Evolutionary conservation across 192 early-diverging fungal genomes (phyloP).

Genomic region (Backusella tarrabulga): DNA sequence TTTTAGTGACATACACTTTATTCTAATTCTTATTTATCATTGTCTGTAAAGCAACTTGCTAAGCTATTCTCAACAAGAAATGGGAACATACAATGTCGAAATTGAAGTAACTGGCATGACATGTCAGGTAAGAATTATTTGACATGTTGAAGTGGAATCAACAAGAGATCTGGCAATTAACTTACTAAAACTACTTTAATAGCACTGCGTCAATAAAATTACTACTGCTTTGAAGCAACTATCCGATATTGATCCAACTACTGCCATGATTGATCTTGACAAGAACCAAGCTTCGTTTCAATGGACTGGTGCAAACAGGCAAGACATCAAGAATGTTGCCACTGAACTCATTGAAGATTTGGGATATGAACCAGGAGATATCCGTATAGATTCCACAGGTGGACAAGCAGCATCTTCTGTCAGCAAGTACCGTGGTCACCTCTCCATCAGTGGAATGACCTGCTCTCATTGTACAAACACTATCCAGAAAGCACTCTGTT

Average conservation of each 20-base stretch:
- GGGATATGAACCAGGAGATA: conserved; percentile 62
- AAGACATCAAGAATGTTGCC: neutral
- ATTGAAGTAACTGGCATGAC: conserved; percentile 10
- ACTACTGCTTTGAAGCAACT: conserved; percentile 1
- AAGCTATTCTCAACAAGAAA: neutral
- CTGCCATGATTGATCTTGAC: neutral
- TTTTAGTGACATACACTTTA: neutral
- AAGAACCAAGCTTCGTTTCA: neutral
- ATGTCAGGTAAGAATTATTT: conserved; percentile 1
- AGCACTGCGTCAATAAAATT: conserved; percentile 16
- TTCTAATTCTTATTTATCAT: neutral
- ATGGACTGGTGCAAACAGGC: neutral
- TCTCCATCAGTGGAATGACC: conserved; percentile 33
- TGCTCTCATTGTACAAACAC: conserved; percentile 29
- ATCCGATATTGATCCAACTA: neutral
- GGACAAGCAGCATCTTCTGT: no score
- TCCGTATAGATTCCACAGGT: neutral
- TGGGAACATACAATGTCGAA: neutral
- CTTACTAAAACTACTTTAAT: neutral
- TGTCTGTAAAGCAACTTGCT: neutral
- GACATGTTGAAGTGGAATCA: neutral
- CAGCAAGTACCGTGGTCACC: neutral
- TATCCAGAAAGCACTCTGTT: conserved; percentile 8
- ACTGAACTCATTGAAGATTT: conserved; percentile 56
- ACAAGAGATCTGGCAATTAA: neutral